These are phyloP conservation scores for Suhomyces chickasaworum DNA, from an alignment of 1,139 yeast species.

Conservation along the genomic window DNA sequence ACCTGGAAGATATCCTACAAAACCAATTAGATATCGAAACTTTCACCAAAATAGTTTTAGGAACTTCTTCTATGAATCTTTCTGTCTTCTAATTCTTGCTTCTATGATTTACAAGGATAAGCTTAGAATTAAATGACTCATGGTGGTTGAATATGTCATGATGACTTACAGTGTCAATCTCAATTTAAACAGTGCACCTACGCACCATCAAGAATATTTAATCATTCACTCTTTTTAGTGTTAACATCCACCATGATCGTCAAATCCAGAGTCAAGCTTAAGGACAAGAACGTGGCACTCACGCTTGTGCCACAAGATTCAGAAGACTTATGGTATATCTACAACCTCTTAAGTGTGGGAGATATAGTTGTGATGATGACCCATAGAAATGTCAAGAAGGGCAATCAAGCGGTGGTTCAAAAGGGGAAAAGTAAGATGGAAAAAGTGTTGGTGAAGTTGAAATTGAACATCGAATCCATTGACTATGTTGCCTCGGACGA, in stretches of 20 bases:
- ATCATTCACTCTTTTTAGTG: neutral
- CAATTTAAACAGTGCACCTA: neutral
- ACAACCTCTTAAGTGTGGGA: slow-evolving; percentile 74
- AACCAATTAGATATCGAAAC: too few relatives aligned
- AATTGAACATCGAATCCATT: slow-evolving; percentile 62
- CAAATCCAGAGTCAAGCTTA: slow-evolving; percentile 49
- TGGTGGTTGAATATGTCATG: neutral
- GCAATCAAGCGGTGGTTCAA: slow-evolving; percentile 19
- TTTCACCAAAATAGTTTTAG: too few relatives aligned
- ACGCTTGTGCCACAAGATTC: slow-evolving; percentile 80
- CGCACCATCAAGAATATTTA: neutral
- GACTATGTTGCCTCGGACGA: slow-evolving; percentile 82
- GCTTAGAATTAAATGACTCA: too few relatives aligned
- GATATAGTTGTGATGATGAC: slow-evolving; percentile 76
- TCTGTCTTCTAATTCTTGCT: too few relatives aligned
- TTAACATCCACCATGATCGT: slow-evolving; percentile 39
- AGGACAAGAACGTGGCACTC: slow-evolving; percentile 66
- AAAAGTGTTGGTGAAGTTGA: slow-evolving; percentile 57
- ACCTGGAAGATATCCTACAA: too few relatives aligned
- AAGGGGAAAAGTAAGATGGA: slow-evolving; percentile 53
- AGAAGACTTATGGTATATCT: slow-evolving; percentile 88
- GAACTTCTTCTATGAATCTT: too few relatives aligned
- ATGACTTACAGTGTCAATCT: neutral
- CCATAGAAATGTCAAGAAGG: slow-evolving; percentile 60
- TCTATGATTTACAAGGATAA: too few relatives aligned